Evolutionary conservation across 2,329 filamentous ascomycete genomes (phyloP), one percentile per base, ranked within the genome.

Genomic region (Talaromyces sp.): DNA sequence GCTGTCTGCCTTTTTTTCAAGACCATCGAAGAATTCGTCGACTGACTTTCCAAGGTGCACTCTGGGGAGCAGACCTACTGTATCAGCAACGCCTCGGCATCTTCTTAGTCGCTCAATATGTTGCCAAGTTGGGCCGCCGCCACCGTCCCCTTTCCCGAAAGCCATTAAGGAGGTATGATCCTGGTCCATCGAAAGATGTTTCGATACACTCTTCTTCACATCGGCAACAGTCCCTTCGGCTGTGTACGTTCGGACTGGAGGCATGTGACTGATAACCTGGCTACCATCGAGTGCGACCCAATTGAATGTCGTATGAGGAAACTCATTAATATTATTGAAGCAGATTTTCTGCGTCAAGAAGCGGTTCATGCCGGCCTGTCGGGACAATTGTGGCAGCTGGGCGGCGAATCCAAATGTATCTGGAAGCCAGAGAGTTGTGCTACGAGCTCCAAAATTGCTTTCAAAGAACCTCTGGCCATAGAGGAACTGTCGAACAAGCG

Each of bases 251-350:
- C 98, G 93, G 2, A 91, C 87, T 1, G 95, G 95, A 2, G 93
- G 88, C 95, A 99, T 99, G 74, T 99, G 95, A 77, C 94, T 98
- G 68, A 99, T 88, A 69, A 99, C 95, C 74, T 98, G 95, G 73
- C 91, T 96, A 66, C 95, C 94, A 77, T 99, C 95, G 13, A 97
- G 86, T 11, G 93, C 88, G 35, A 99, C 93, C 95, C 95, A 99
- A 78, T 97, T 97, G 84, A 99, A 99, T 0, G 95, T 98, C 7
- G 95, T 98, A 75, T 98, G 95, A 0, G 95, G 95, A 80, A 98
- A 99, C 74, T 91, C 96, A 81, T 98, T 98, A 84, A 98, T 98
- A 76, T 98, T 98, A 82, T 98, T 98, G 94, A 95, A 99, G 82
- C 94, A 97, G 66, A 99, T 84, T 81, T 99, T 99, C 78, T 99